These are phyloP conservation scores for Claviceps citrina DNA, from an alignment of 2,329 filamentous ascomycete species.

Conservation along the genomic window DNA sequence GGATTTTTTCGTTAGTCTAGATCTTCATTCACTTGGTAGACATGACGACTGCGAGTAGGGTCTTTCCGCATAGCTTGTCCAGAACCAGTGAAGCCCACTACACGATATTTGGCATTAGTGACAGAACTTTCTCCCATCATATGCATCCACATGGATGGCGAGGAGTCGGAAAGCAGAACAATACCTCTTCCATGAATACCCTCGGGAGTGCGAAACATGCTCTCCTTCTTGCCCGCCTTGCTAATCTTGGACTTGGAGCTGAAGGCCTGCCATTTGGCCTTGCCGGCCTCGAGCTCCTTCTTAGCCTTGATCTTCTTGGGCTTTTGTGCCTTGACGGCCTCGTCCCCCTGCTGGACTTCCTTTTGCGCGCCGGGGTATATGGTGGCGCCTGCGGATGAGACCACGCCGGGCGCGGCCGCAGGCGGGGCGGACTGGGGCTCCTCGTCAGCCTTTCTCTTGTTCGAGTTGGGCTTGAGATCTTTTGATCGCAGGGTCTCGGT, in stretches of 20 bases:
- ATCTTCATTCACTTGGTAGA: conserved; percentile 66
- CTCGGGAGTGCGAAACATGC: conserved; percentile 91
- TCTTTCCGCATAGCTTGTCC: conserved; percentile 95
- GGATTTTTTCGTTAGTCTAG: conserved; percentile 38
- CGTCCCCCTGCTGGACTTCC: conserved; percentile 45
- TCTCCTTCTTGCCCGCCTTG: conserved; percentile 65
- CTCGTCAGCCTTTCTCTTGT: conserved; percentile 85
- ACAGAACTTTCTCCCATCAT: too few relatives aligned
- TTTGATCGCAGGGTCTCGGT: conserved; percentile 68
- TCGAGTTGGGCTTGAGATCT: conserved; percentile 68
- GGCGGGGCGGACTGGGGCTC: conserved; percentile 41
- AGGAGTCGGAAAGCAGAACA: conserved; percentile 14
- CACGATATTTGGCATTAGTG: conserved; percentile 10
- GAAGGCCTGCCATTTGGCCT: conserved; percentile 92
- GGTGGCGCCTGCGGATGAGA: conserved; percentile 40
- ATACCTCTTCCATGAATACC: conserved; percentile 73
- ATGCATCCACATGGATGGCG: too few relatives aligned
- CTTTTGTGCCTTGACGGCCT: conserved; percentile 55
- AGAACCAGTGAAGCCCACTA: conserved; percentile 92
- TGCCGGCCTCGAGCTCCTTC: conserved; percentile 78
- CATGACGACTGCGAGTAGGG: conserved; percentile 62
- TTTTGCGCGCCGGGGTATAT: conserved; percentile 47
- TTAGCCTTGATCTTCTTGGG: conserved; percentile 85
- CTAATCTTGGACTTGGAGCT: conserved; percentile 59
- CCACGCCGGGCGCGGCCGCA: conserved; percentile 27